Base-by-base conservation (phyloP, 1,284 basidiomycete species). In the Ustilago sp. region DNA sequence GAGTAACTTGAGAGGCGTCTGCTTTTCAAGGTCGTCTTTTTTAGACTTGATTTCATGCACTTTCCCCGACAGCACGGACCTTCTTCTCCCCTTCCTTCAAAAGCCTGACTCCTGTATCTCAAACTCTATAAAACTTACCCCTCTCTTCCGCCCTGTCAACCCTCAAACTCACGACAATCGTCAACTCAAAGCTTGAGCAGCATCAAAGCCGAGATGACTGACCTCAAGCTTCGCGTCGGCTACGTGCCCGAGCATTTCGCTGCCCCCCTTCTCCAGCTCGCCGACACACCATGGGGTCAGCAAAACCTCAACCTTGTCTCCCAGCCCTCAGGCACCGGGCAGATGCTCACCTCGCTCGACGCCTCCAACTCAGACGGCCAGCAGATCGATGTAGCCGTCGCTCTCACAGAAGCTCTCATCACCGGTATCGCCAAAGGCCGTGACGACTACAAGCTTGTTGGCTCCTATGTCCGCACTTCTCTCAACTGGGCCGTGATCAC, bases 331-430 rank as follows among this genome's bases (percentile, higher is more conserved):
- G 84, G 84, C 3, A 85, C 84, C 9, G 84, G 83, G 2, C 84
- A 85, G 68, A 83, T 85, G 82, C 74, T 83, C 47, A 80, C 72
- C 28, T 80, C 77, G 15, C 68, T 85, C 35, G 80, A 82, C 41
- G 62, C 72, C 4, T 53, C 63, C 6, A 32, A 67, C 9, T 28
- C 62, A 11, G 59, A 51, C 12, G 80, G 73, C 7, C 81, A 81
- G n/a, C 70, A 70, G 48, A 85, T 85, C 39, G 84, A 85, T 39
- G 80, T 84, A 0, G 84, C 66, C 67, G 93, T 94, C 74, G 96
- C 95, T 0, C 90, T 99, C 59, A 98, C 96, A 0, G 96, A 98
- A 86, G 91, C 94, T 0, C 88, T 98, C 43, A 95, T 98, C 77
- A 93, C 94, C 53, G 96, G 95, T 0, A 93, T 98, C 59, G 94